phyloP scores from a whole-genome alignment of 768 basidiomycete genomes.

The Serendipita sp. region DNA sequence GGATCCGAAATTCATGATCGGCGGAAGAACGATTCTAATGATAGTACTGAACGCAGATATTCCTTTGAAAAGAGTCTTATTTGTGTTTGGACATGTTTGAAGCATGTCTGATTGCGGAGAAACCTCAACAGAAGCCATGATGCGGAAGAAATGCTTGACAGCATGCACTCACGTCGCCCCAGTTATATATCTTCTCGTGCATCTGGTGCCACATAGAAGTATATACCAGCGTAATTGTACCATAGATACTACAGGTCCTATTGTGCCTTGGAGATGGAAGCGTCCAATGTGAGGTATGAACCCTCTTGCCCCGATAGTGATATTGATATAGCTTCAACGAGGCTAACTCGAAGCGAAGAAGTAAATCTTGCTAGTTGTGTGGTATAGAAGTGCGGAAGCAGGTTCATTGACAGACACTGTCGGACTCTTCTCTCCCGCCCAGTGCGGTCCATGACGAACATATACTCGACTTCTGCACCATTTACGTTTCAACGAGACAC shows the following conservation, averaged over 20 bases:
- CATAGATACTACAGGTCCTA: neutral
- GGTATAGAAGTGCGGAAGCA: neutral
- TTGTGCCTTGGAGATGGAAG: neutral
- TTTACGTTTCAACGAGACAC: conserved; percentile 10
- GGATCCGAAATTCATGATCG: too few relatives aligned
- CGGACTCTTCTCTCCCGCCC: neutral
- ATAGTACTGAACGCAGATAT: too few relatives aligned
- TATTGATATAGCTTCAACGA: neutral
- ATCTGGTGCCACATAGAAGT: too few relatives aligned
- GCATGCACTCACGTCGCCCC: too few relatives aligned
- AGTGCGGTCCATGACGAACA: neutral
- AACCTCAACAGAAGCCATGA: too few relatives aligned
- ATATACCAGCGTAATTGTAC: neutral
- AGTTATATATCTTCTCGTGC: too few relatives aligned
- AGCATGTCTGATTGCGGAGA: too few relatives aligned
- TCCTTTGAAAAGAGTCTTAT: too few relatives aligned
- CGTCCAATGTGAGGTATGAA: neutral
- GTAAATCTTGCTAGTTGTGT: neutral
- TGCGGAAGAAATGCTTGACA: too few relatives aligned
- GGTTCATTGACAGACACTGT: neutral
- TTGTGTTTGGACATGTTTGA: too few relatives aligned
- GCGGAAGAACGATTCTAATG: too few relatives aligned
- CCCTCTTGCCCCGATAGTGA: neutral
- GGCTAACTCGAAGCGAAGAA: neutral
- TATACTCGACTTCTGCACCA: conserved; percentile 6